Conservation (phyloP, 164 flowering plant genomes). For the Macadamia tetraphylla region DNA sequence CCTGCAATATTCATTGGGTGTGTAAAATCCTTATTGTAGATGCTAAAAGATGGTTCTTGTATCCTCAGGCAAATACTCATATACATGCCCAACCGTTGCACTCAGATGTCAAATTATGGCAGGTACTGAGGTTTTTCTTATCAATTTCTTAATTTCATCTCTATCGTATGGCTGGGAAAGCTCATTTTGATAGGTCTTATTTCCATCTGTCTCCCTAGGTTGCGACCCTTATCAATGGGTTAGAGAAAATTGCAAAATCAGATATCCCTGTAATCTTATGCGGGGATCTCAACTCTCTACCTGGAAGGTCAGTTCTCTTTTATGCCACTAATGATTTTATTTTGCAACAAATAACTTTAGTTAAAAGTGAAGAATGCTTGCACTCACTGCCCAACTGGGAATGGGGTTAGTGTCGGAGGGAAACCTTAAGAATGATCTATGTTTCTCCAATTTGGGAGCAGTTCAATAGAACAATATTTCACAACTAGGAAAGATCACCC, state of each 20-base stretch:
- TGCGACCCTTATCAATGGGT: slow-evolving; percentile 21
- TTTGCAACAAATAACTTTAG: not conserved
- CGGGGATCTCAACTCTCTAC: slow-evolving; percentile 47
- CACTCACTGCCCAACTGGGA: too few relatives aligned
- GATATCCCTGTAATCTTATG: slow-evolving; percentile 37
- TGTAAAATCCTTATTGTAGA: slow-evolving; percentile 1
- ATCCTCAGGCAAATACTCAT: slow-evolving; percentile 41
- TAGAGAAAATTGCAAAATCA: slow-evolving; percentile 22
- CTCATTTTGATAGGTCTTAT: not conserved
- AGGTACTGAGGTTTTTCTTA: slow-evolving; percentile 23
- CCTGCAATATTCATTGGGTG: not conserved
- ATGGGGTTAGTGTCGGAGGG: too few relatives aligned
- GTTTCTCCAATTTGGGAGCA: too few relatives aligned
- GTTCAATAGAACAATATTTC: too few relatives aligned
- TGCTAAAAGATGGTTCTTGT: slow-evolving; percentile 8
- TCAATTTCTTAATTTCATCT: not conserved
- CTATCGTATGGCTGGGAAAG: not conserved
- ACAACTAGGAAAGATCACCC: too few relatives aligned
- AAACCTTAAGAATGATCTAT: too few relatives aligned
- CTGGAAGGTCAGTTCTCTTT: slow-evolving; percentile 33
- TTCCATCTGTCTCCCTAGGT: slow-evolving; percentile 19
- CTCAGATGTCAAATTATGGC: slow-evolving; percentile 34
- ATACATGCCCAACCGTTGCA: slow-evolving; percentile 14
- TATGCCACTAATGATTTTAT: not conserved
- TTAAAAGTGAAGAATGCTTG: too few relatives aligned